These are phyloP conservation scores for Boletus vermiculosoides DNA, from an alignment of 768 basidiomycete species.

Conservation along the genomic window DNA sequence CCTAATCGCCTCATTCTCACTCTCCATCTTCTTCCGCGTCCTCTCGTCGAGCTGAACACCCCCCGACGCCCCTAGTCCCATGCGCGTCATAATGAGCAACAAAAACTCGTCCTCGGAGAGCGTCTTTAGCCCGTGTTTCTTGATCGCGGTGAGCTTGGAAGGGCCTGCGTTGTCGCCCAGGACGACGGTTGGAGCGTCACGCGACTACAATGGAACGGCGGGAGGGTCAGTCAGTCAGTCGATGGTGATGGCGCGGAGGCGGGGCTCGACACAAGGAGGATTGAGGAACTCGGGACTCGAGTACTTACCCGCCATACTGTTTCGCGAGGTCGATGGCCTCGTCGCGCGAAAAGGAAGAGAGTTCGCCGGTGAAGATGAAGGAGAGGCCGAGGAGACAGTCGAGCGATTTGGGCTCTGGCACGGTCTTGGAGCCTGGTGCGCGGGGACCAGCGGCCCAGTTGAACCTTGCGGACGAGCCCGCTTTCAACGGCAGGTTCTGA, in stretches of 20 bases:
- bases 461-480: slow-evolving; percentile 12
- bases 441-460: slow-evolving; percentile 57
- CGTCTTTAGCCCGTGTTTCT: slow-evolving; percentile 73
- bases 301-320: slow-evolving; percentile 81
- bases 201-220: slow-evolving; percentile 47
- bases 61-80: slow-evolving; percentile 40
- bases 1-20: too few species aligned
- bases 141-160: slow-evolving; percentile 81
- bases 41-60: slow-evolving; percentile 64
- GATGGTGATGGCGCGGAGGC: background rate
- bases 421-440: slow-evolving; percentile 54
- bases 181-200: slow-evolving; percentile 88
- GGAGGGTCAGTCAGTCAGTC: background rate
- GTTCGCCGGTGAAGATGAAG: slow-evolving; percentile 95
- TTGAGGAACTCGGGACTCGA: slow-evolving; percentile 1
- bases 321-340: slow-evolving; percentile 88
- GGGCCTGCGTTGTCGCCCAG: slow-evolving; percentile 87
- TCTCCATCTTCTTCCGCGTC: slow-evolving; percentile 72
- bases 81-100: slow-evolving; percentile 72
- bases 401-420: slow-evolving; percentile 71
- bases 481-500: background rate
- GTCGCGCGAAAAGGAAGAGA: slow-evolving; percentile 82
- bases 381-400: slow-evolving; percentile 83
- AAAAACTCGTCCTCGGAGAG: slow-evolving; percentile 88
- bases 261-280: background rate